Evolutionary conservation across 2,329 filamentous ascomycete genomes (phyloP), one percentile per base, ranked within the genome.

Genomic region (Neodidymelliopsis sp.): DNA sequence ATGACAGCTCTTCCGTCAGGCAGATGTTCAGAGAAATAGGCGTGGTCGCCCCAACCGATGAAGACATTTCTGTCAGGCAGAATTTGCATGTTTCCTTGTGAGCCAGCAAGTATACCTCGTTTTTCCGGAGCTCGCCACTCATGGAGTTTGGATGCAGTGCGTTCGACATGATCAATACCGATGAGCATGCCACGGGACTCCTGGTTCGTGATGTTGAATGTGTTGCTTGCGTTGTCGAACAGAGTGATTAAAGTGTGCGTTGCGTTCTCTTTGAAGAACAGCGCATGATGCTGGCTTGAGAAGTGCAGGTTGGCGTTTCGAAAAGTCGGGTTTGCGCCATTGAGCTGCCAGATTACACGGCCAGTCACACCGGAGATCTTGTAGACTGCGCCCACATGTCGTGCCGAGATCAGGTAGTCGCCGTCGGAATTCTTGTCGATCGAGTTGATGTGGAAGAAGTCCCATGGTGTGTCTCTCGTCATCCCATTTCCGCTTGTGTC

Each of bases 211-310:
- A 47, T 40, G 29, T 56, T 46, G 36, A 49, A 45, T 6, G 30
- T 45, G 20, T 64, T 62, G 19, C 53, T 60, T 6, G 65, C 62
- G 37, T 75, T 75, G 49, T 75, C 72, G 46, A 75, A 72, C 2
- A 75, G 57, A 1, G 67, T 71, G 7, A 75, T 54, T n/a, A 45
- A 12, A 2, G 48, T 49, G n/a, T 52, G 43, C 4, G 42, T 45
- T 8, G 42, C 20, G 16, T 49, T 44, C 7, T 59, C 55, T 43
- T 61, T 54, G 36, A 56, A 54, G 20, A 72, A 83, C 18, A 77
- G 74, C 0, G 79, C 80, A 52, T 83, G 75, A 58, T 83, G 81
- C 57, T 83, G 81, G 24, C 34, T 49, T 20, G 46, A 49, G 44
- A 65, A 66, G 48, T 56, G 56, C 42, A 67, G 60, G 2, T 53